phyloP scores from a whole-genome alignment of 345 rosid species.

The Excoecaria cochinchinensis region DNA sequence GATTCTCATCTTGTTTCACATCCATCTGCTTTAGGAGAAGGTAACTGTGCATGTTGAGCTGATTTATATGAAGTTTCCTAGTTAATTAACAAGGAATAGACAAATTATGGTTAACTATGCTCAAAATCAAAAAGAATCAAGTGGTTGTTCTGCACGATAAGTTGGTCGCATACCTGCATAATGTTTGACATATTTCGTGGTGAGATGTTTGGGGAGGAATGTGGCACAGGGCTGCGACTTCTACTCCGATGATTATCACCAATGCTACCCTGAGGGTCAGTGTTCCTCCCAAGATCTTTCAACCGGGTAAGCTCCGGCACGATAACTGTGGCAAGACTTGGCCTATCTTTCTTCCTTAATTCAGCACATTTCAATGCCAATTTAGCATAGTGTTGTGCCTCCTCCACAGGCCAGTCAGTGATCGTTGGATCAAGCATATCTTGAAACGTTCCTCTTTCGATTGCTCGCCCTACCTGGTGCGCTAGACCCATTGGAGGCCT shows the following conservation, averaged over 20 bases:
- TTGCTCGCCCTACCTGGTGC: constrained; percentile 66
- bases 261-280: constrained; percentile 15
- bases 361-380: constrained; percentile 63
- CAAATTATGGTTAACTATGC: background rate
- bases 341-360: constrained; percentile 80
- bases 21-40: background rate
- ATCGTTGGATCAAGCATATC: constrained; percentile 66
- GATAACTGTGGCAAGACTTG: constrained; percentile 65
- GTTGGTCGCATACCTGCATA: constrained; percentile 24
- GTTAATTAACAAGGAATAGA: constrained; percentile 1
- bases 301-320: constrained; percentile 71
- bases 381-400: constrained; percentile 56
- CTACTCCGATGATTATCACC: background rate
- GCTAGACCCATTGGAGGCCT: constrained; percentile 83
- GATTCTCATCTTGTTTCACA: constrained; percentile 5
- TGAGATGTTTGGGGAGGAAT: constrained; percentile 7
- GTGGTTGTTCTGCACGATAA: background rate
- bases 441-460: constrained; percentile 57
- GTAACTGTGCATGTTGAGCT: background rate
- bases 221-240: constrained; percentile 7
- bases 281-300: constrained; percentile 40
- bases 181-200: constrained; percentile 9
- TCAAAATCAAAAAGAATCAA: constrained; percentile 8
- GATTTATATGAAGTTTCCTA: constrained; percentile 12
- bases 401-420: constrained; percentile 76